phyloP scores from a whole-genome alignment of 768 basidiomycete species.

The Trametes sanguinea region DNA sequence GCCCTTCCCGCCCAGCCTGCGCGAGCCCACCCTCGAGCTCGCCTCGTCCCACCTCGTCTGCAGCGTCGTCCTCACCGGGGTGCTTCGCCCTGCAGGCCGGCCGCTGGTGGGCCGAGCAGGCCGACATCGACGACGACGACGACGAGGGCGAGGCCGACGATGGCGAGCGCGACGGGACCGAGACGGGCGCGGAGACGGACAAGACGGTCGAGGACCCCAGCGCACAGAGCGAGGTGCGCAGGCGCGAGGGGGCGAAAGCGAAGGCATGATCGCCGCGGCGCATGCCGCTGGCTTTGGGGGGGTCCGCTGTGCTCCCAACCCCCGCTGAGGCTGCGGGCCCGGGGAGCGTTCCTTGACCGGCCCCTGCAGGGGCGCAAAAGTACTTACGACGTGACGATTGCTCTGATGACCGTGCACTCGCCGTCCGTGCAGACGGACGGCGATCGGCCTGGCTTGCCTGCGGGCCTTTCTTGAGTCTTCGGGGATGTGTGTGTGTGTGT shows the following conservation, averaged over 20 bases:
- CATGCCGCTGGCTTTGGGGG: background rate
- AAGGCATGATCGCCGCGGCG: slow-evolving; percentile 6
- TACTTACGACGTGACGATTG: slow-evolving; percentile 14
- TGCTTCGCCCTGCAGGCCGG: slow-evolving; percentile 83
- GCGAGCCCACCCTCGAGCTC: slow-evolving; percentile 69
- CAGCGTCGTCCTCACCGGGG: slow-evolving; percentile 87
- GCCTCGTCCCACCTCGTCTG: slow-evolving; percentile 85
- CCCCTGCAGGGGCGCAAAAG: slow-evolving; percentile 5
- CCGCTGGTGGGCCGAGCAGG: slow-evolving; percentile 81
- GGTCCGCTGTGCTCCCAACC: too few relatives aligned
- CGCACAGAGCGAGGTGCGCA: slow-evolving; percentile 10
- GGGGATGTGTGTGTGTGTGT: background rate
- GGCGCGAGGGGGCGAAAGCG: slow-evolving; percentile 6
- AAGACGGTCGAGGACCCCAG: slow-evolving; percentile 1
- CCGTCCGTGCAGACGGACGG: background rate
- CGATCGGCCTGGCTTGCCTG: background rate
- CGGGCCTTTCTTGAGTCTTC: background rate
- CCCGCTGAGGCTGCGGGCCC: background rate
- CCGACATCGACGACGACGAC: slow-evolving; percentile 62
- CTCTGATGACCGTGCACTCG: background rate
- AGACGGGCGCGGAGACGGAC: slow-evolving; percentile 18
- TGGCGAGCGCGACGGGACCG: slow-evolving; percentile 3
- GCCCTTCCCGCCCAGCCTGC: slow-evolving; percentile 64
- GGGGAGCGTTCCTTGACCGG: background rate
- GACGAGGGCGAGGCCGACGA: slow-evolving; percentile 17